These are phyloP conservation scores for Leptographium procerum DNA, from an alignment of 2,329 filamentous ascomycete genomes.

Conservation along the genomic window DNA sequence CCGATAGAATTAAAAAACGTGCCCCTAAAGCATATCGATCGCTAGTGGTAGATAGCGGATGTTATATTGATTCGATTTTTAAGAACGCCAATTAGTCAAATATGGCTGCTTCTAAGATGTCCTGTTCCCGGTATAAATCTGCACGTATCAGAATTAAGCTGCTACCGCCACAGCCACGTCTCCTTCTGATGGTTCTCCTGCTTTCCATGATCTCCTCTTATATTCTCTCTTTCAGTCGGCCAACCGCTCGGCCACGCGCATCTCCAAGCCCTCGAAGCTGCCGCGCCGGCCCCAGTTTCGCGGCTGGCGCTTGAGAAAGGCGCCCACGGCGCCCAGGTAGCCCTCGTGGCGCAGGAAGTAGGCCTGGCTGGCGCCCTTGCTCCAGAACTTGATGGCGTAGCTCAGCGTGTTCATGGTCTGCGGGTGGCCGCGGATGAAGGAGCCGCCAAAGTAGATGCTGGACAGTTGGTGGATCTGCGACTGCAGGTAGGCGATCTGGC, in stretches of 20 bases:
- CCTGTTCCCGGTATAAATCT: not conserved
- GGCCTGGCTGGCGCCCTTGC: slow-evolving; percentile 82
- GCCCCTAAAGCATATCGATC: not conserved
- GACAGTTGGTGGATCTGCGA: slow-evolving; percentile 85
- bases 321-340: slow-evolving; percentile 86
- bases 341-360: slow-evolving; percentile 95
- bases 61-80: not conserved
- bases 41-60: not conserved
- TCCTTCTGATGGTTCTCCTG: too few relatives aligned
- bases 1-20: not conserved
- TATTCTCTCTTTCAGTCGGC: not conserved
- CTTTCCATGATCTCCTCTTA: not conserved
- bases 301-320: slow-evolving; percentile 85
- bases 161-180: not conserved
- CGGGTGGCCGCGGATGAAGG: slow-evolving; percentile 88
- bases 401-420: slow-evolving; percentile 97
- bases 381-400: slow-evolving; percentile 96
- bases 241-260: not conserved
- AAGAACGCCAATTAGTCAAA: not conserved
- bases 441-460: slow-evolving; percentile 94
- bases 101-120: not conserved
- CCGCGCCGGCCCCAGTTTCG: slow-evolving; percentile 80
- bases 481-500: slow-evolving; percentile 95
- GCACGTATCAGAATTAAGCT: too few relatives aligned
- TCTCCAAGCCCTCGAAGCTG: slow-evolving; percentile 31